Base-by-base conservation (phyloP, 495 filamentous ascomycete genomes). In the Xylaria curta region DNA sequence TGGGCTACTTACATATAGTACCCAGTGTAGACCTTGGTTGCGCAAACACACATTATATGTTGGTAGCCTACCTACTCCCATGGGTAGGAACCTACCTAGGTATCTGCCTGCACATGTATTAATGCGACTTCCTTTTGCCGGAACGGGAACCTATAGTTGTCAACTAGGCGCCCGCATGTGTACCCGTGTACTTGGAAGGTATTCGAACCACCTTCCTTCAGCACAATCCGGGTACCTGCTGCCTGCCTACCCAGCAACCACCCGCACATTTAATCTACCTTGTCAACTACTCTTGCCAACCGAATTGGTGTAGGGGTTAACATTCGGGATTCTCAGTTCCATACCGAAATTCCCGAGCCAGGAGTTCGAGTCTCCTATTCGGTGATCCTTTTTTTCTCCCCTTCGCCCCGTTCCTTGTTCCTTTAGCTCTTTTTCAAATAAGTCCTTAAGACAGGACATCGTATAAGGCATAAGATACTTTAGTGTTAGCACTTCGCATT, bases 361-460 rank as follows among this genome's bases (percentile, higher is more conserved):
- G 69, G 60, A 66, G 60, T 71, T 71, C 69, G 69, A 71, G 36
- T 74, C 73, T 72, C 70, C 62, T 71, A 72, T 68, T 68, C 66
- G 60, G 73, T 69, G 62, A 61, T 66, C 40, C 26, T 60, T 68
- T 60, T 72, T 47, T 40, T 44, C 15, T 19, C 12, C 31, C n/a
- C 3, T n/a, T 28, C 13, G 4, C 21, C 49, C 61, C 15, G 17
- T 28, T 66, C 51, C 60, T 4, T 24, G 2, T 40, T 28, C 24
- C 17, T 13, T 26, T 26, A 13, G 1, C 2, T 53, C 10, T 13
- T 26, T 21, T 12, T 9, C 5, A 4, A 49, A 1, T 6, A 7
- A 49, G 1, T n/a, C 7, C 7, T 49, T 49, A 49, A 21, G n/a
- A n/a, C 47, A 51, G 8, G 9, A 0, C 9, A 21, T 51, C 6